phyloP scores from a whole-genome alignment of 1,139 yeast genomes.

The Yamadazyma atmosphaerica region DNA sequence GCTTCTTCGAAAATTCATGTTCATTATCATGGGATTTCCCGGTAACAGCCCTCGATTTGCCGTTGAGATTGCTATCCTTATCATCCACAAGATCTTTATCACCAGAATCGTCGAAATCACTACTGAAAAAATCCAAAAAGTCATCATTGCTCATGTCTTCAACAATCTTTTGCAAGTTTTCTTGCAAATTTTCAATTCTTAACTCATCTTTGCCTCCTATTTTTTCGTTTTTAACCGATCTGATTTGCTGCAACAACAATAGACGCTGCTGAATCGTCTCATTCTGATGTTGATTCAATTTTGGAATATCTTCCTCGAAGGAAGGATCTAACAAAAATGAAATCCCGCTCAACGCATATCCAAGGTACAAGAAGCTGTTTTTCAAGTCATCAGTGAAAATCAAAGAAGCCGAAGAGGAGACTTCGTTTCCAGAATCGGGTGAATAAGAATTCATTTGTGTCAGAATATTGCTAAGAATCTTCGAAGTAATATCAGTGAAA shows the following conservation, averaged over 20 bases:
- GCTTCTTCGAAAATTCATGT: conserved; percentile 12
- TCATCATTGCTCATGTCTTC: conserved; percentile 33
- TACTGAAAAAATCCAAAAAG: conserved; percentile 14
- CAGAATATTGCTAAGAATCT: conserved; percentile 44
- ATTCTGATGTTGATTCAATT: conserved; percentile 29
- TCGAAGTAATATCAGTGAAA: conserved; percentile 52
- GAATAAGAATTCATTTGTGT: conserved; percentile 31
- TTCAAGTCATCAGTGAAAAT: conserved; percentile 50
- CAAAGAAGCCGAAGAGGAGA: conserved; percentile 17
- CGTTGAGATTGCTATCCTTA: conserved; percentile 5
- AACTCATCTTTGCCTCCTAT: conserved; percentile 28
- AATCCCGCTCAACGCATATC: conserved; percentile 71
- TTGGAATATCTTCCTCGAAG: conserved; percentile 47
- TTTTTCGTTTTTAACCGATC: conserved; percentile 23
- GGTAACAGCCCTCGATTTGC: not conserved
- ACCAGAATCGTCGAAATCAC: conserved; percentile 27
- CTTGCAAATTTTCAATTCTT: conserved; percentile 33
- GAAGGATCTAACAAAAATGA: conserved; percentile 75
- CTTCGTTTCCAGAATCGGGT: conserved; percentile 15
- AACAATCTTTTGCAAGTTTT: conserved; percentile 38
- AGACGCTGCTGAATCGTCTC: conserved; percentile 40
- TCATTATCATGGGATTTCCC: conserved; percentile 6
- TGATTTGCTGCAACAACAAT: conserved; percentile 32
- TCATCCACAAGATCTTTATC: conserved; percentile 3
- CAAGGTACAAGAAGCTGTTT: conserved; percentile 55